Evolutionary conservation across 2,329 filamentous ascomycete genomes (phyloP).

Genomic region (Arachnomyces sp.): DNA sequence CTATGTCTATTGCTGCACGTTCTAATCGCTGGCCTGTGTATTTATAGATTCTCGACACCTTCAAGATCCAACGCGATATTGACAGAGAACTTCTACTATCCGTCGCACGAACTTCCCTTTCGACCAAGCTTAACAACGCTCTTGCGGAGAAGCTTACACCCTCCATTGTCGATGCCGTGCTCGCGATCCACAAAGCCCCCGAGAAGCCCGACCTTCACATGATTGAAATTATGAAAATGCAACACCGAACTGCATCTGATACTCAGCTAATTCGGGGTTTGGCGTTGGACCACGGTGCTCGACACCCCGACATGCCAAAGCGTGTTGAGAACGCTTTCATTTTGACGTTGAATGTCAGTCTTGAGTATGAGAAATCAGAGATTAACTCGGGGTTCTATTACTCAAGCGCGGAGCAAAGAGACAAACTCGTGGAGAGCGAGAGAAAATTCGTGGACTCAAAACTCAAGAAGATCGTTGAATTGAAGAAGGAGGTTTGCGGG

Average conservation of each 20-base stretch:
- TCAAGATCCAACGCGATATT: slow-evolving; percentile 81
- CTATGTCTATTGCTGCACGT: background rate
- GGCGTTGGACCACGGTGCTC: slow-evolving; percentile 86
- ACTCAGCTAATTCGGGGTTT: slow-evolving; percentile 92
- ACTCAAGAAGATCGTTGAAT: slow-evolving; percentile 90
- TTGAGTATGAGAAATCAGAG: slow-evolving; percentile 98
- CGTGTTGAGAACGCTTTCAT: slow-evolving; percentile 92
- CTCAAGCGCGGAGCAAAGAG: slow-evolving; percentile 89
- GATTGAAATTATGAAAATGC: slow-evolving; percentile 99
- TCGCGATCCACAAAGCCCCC: slow-evolving; percentile 83
- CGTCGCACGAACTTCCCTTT: slow-evolving; percentile 86
- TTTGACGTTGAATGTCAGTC: slow-evolving; percentile 86
- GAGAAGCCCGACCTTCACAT: slow-evolving; percentile 96
- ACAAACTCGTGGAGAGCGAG: slow-evolving; percentile 97
- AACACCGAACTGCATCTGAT: slow-evolving; percentile 91
- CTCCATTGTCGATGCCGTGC: slow-evolving; percentile 90
- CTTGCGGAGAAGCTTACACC: slow-evolving; percentile 88
- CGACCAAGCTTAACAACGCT: slow-evolving; percentile 85
- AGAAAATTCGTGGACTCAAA: slow-evolving; percentile 93
- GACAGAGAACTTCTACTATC: slow-evolving; percentile 90
- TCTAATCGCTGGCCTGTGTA: slow-evolving; percentile 8
- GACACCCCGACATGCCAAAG: slow-evolving; percentile 98
- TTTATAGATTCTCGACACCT: slow-evolving; percentile 74
- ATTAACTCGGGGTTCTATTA: slow-evolving; percentile 99
- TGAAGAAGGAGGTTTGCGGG: slow-evolving; percentile 97